These are phyloP conservation scores for Cupressus sempervirens DNA, from an alignment of 75 land plant genomes.

Conservation along the genomic window DNA sequence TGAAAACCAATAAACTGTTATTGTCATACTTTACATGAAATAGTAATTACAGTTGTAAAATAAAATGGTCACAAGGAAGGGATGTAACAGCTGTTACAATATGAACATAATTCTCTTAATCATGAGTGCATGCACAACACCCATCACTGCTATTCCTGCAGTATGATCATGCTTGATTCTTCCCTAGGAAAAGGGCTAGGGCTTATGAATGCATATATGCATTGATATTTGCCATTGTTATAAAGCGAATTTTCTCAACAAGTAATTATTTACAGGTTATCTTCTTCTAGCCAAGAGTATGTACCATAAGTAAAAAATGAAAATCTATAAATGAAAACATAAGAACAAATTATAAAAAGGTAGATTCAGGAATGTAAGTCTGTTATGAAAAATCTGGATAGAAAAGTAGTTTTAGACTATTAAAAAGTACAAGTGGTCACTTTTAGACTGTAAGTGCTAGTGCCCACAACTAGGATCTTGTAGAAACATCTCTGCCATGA, in stretches of 20 bases:
- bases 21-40: too few relatives aligned
- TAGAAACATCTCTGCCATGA: neutral
- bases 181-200: neutral
- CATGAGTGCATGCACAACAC: neutral
- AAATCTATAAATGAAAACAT: neutral
- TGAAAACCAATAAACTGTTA: too few relatives aligned
- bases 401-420: neutral
- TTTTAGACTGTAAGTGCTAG: neutral
- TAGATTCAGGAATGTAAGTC: neutral
- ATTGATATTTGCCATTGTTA: neutral
- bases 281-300: neutral
- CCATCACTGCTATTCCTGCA: neutral
- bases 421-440: neutral
- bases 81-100: neutral
- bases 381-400: neutral
- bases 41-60: too few relatives aligned
- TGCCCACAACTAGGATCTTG: neutral
- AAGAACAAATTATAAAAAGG: neutral
- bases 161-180: neutral
- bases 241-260: neutral
- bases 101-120: neutral
- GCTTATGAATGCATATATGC: neutral
- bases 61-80: too few relatives aligned
- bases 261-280: neutral
- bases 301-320: neutral